Evolutionary conservation across 805 yeast genomes (phyloP).

Genomic region (Ogataea allantospora): DNA sequence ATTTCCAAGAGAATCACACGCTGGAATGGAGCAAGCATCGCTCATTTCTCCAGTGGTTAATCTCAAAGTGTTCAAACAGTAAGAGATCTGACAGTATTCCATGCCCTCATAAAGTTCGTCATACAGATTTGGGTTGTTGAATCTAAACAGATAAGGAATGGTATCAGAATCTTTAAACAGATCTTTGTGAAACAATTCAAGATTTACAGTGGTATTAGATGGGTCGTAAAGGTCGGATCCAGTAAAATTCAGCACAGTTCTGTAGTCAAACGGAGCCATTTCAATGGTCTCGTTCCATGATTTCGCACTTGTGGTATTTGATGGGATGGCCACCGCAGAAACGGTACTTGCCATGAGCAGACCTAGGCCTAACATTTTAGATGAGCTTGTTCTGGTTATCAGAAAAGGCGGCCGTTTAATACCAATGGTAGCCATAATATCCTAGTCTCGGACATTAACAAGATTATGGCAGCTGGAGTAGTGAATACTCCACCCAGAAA

Average conservation of each 20-base stretch:
- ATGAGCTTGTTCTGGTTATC: too few species aligned
- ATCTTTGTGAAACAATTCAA: neutral
- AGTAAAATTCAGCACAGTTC: too few species aligned
- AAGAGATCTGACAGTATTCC: constrained; percentile 34
- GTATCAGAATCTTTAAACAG: neutral
- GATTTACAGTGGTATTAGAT: neutral
- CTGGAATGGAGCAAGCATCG: constrained; percentile 35
- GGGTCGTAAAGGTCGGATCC: neutral
- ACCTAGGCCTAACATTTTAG: too few species aligned
- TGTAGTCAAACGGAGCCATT: too few species aligned
- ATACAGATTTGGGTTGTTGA: constrained; percentile 18
- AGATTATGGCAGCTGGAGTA: too few species aligned
- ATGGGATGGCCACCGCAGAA: too few species aligned
- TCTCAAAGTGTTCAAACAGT: constrained; percentile 32
- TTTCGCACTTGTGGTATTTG: too few species aligned
- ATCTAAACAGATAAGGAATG: constrained; percentile 3
- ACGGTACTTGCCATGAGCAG: too few species aligned
- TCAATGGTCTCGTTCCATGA: neutral
- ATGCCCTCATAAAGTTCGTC: constrained; percentile 33
- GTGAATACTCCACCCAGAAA: too few species aligned
- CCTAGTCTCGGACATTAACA: too few species aligned
- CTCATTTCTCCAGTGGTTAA: constrained; percentile 26
- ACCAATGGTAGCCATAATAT: neutral
- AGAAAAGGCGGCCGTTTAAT: too few species aligned
- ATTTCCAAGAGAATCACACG: constrained; percentile 27